Base-by-base conservation (phyloP, 2,329 filamentous ascomycete species). In the Trichoderma endophyticum region DNA sequence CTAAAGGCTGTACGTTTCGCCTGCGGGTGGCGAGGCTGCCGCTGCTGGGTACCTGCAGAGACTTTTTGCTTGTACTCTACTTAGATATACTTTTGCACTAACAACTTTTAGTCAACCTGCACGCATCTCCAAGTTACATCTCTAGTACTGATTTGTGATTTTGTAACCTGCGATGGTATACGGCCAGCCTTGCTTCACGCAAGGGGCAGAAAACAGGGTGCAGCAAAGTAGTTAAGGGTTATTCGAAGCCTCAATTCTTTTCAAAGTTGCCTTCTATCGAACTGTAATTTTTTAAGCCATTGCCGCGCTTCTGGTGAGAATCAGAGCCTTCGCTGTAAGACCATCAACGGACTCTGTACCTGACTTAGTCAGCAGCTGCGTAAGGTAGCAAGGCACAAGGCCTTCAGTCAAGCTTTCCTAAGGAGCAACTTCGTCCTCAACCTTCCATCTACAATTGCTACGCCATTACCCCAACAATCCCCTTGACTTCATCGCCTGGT, bases 291-390 rank as follows among this genome's bases (percentile, higher is more conserved):
- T 21, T 34, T 60, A 34, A 21, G n/a, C 28, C 57, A 21, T 24
- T 30, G 15, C 32, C 56, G 39, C 56, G 15, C 14, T 34, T 30
- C 60, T 54, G 39, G 56, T 14, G 36, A 70, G 30, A 54, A 62
- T 28, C 26, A 62, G 6, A 51, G 66, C 66, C 15, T 3, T 24
- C 21, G 39, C 48, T 32, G 54, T 14, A 60, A 30, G 26, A 30
- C 28, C 30, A 26, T 51, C 18, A 32, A 60, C 28, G 57, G 6
- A 34, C 24, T 57, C 59, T 64, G 59, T 14, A 21, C 36, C 15
- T 39, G 7, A 18, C 68, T 70, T 70, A 70, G 68, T 70, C 68
- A 70, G 68, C 68, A 56, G 34, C 24, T 39, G 57, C 57, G 57
- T 60, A 60, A 64, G 57, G 67, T 48, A 57, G 68, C 48, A 51